Evolutionary conservation across 106 monocot species (phyloP), one percentile per base, ranked within the genome.

Genomic region (Alisma plantagoaquatica): DNA sequence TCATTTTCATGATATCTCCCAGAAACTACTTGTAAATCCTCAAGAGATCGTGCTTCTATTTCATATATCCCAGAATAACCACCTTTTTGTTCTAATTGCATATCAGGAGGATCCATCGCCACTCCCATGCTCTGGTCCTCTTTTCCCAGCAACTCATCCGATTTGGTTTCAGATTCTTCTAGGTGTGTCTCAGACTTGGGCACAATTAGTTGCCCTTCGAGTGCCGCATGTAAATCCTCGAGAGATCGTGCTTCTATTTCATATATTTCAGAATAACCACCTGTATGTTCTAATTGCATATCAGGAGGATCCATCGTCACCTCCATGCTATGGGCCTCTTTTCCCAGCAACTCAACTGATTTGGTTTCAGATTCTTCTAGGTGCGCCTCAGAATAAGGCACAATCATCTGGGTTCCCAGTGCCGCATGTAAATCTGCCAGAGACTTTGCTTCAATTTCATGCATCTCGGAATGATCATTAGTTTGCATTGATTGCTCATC

Each of bases 361-460:
- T 16, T 53, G 18, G 15, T 18, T 14, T 11, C 50, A 23, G 29
- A 11, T 16, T 26, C 4, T 1, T 46, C 29, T 16, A 60, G 12
- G 9, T 46, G 44, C 18, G 29, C 38, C 22, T 46, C 10, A 38
- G 27, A n/a, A 32, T 56, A 9, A 10, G 18, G 2, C 32, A 25
- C 6, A 27, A 26, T 57, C 35, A 27, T 27, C 2, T 27, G 33
- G 43, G 43, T 42, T 25, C 55, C 56, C 29, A 50, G 43, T 21
- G 44, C 54, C 25, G 25, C 29, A 41, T 66, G 60, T 43, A 55
- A 49, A 38, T 71, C 76, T 33, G 59, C 69, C 17, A 32, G 28
- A 23, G 46, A 54, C 23, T 41, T 65, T 49, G 57, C 69, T 51
- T 66, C 61, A 46, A 58, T 22, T 41, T 61, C 51, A 22, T 54